These are phyloP conservation scores for Phymatotrichopsis omnivora DNA, from an alignment of 2,329 filamentous ascomycete genomes.

Conservation along the genomic window DNA sequence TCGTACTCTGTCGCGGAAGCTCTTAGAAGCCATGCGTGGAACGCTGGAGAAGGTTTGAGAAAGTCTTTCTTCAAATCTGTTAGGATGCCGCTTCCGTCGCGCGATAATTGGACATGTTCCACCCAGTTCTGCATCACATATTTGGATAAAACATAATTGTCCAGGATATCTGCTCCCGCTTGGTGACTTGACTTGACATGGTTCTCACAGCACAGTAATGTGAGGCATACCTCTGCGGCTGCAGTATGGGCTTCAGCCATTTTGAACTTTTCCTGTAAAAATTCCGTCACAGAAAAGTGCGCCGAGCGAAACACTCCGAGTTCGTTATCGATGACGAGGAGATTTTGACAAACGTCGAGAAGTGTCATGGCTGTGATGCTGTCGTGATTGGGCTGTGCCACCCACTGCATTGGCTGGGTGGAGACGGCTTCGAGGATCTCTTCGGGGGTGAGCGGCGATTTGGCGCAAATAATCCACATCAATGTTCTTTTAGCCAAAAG, in stretches of 20 bases:
- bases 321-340: constrained; percentile 12
- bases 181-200: too few species aligned
- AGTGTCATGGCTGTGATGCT: neutral
- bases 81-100: neutral
- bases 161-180: too few species aligned
- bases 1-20: neutral
- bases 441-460: neutral
- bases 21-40: neutral
- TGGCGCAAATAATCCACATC: constrained; percentile 6
- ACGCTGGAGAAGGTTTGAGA: neutral
- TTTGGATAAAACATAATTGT: too few species aligned
- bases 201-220: too few species aligned
- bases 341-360: constrained; percentile 16
- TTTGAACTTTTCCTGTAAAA: neutral
- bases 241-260: neutral
- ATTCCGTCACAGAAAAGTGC: constrained; percentile 17
- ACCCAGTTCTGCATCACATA: constrained; percentile 7
- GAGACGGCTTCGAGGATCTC: constrained; percentile 6
- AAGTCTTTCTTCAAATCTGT: neutral
- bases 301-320: constrained; percentile 11
- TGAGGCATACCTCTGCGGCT: neutral
- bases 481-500: neutral
- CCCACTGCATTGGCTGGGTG: too few species aligned
- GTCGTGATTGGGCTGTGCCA: too few species aligned
- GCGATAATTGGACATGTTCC: neutral